Evolutionary conservation across 108 stramenopile genomes (phyloP), one percentile per base, ranked within the genome.

Genomic region (Cyclotella distinguenda): DNA sequence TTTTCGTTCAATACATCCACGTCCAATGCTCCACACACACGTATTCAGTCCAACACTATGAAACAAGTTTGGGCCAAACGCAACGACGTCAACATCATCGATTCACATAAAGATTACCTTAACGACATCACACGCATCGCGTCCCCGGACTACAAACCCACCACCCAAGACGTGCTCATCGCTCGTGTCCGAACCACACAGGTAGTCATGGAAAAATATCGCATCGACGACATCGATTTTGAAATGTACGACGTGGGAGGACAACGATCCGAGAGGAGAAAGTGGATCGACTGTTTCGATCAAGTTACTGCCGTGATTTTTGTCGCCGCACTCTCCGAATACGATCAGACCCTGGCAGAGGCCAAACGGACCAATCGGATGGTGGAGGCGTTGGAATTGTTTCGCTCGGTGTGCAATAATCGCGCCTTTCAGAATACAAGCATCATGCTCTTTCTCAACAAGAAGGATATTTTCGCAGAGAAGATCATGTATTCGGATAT

Each of bases 221-320:
- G 83, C 35, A 95, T 95, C 44, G 92, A 94, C 57, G 88, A 84
- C 9, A 89, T 88, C 31, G 84, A 95, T 15, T 97, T 97, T 70
- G 97, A 96, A 74, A 92, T 99, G 86, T 97, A 97, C 58, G 94
- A 95, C 72, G 91, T 95, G 23, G 94, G 94, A 51, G 92, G 95
- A 13, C 90, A 94, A 77, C 70, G 91, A 58, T 94, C 90, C 0
- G 91, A 95, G 64, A 59, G 91, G 28, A 84, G 90, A 67, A 93
- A 95, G 78, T 95, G 95, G 95, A 93, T 96, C 52, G 88, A 93
- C 58, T 91, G 91, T 68, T 95, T 98, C 64, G 96, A 98, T 68
- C 82, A 90, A 26, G 97, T 99, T 36, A 97, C 96, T 43, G 97
- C 97, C n/a, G 96, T 99, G 53, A 97, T 99, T 63, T 99, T 97